Evolutionary conservation across 257 asterid species (phyloP).

Genomic region (Fraxinus excelsior): DNA sequence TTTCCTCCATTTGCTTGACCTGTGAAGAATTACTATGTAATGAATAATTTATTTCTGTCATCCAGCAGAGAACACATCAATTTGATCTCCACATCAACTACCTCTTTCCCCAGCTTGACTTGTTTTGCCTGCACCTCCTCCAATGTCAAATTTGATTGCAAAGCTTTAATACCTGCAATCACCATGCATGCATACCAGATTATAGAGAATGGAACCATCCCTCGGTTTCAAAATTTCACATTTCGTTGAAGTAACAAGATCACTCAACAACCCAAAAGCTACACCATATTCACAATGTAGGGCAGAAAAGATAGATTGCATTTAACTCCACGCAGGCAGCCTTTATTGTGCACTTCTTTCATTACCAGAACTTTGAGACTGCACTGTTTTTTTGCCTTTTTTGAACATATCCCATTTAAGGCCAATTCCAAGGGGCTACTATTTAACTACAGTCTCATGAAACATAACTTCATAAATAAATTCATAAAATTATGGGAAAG

Average conservation of each 20-base stretch:
- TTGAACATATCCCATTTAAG: background rate
- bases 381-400: background rate
- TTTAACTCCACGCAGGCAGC: no score
- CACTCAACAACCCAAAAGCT: background rate
- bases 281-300: conserved; percentile 3
- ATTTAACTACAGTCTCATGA: background rate
- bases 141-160: conserved; percentile 81
- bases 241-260: background rate
- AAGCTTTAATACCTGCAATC: conserved; percentile 69
- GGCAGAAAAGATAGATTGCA: background rate
- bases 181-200: conserved; percentile 16
- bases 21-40: conserved; percentile 29
- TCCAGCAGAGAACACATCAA: background rate
- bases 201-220: conserved; percentile 5
- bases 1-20: conserved; percentile 82
- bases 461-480: background rate
- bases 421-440: background rate
- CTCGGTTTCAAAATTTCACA: background rate
- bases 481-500: background rate
- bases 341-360: background rate
- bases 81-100: conserved; percentile 19
- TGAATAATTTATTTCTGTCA: conserved; percentile 8
- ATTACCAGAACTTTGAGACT: background rate
- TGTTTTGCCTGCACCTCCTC: conserved; percentile 66
- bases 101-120: conserved; percentile 69